Conservation (phyloP, 2,329 filamentous ascomycete species). For the Fusarium sp. region DNA sequence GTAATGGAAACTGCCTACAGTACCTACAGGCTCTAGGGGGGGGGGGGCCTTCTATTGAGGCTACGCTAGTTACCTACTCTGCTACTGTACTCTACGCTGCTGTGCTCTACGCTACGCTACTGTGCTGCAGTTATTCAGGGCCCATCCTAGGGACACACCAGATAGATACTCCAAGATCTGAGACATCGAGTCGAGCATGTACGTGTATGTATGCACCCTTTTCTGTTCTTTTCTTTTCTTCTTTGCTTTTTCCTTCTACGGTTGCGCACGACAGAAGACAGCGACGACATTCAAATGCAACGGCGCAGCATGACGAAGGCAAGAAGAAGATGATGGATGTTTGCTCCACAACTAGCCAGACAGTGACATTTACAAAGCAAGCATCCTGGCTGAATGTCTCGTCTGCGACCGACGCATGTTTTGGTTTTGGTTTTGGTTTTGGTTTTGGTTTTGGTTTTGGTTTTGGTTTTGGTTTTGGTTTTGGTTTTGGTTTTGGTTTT, state of each 20-base stretch:
- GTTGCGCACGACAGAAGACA: not conserved
- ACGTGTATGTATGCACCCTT: not conserved
- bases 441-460: no score
- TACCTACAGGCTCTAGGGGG: slow-evolving; percentile 19
- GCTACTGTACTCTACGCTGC: no score
- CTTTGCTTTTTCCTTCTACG: no score
- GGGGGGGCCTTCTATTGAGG: slow-evolving; percentile 17
- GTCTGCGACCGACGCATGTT: not conserved
- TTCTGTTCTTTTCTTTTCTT: no score
- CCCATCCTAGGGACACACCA: slow-evolving; percentile 18
- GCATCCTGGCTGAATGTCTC: slow-evolving; percentile 3
- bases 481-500: no score
- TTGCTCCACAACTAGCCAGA: slow-evolving; percentile 14
- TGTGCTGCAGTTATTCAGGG: not conserved
- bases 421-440: no score
- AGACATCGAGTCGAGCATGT: slow-evolving; percentile 6
- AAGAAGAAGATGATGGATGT: no score
- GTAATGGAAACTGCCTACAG: no score
- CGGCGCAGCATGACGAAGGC: slow-evolving; percentile 8
- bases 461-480: no score
- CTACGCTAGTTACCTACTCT: no score
- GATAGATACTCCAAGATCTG: slow-evolving; percentile 9
- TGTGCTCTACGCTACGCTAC: not conserved
- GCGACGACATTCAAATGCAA: slow-evolving; percentile 18
- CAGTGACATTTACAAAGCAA: slow-evolving; percentile 27